phyloP scores from a whole-genome alignment of 306 rosid genomes.

The Sicyos edulis region DNA sequence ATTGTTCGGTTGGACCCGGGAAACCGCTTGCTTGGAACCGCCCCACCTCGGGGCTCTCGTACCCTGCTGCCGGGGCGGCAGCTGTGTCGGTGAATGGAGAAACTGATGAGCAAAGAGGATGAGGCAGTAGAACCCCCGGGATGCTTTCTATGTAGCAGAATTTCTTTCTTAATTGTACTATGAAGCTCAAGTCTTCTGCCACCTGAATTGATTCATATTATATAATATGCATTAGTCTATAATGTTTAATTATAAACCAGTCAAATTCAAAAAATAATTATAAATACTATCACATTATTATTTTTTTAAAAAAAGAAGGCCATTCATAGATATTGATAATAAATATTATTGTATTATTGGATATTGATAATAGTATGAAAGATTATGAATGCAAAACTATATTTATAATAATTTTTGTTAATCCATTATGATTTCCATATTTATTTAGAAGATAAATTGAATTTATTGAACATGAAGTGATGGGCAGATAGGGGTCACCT shows the following conservation, averaged over 20 bases:
- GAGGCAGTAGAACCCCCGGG: constrained; percentile 91
- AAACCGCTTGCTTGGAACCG: constrained; percentile 35
- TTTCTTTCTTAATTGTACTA: constrained; percentile 71
- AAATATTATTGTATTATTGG: too few species aligned
- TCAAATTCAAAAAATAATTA: too few species aligned
- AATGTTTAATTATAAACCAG: too few species aligned
- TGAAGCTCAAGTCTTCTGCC: constrained; percentile 79
- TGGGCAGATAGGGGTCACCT: constrained; percentile 31
- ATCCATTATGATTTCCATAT: too few species aligned
- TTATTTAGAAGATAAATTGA: neutral
- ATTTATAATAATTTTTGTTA: too few species aligned
- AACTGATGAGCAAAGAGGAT: constrained; percentile 68
- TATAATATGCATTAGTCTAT: too few species aligned
- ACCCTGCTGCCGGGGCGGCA: neutral
- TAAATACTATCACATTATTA: too few species aligned
- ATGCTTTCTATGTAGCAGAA: constrained; percentile 92
- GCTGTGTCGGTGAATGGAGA: constrained; percentile 13
- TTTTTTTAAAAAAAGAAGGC: too few species aligned
- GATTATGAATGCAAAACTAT: too few species aligned
- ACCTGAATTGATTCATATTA: constrained; percentile 33
- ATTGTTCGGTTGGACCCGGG: constrained; percentile 25
- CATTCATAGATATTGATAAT: too few species aligned
- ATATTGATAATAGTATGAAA: too few species aligned
- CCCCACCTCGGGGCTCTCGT: constrained; percentile 38
- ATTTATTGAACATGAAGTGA: too few species aligned